Base-by-base conservation (phyloP, 352 stramenopile species). In the Pythium insidiosum region DNA sequence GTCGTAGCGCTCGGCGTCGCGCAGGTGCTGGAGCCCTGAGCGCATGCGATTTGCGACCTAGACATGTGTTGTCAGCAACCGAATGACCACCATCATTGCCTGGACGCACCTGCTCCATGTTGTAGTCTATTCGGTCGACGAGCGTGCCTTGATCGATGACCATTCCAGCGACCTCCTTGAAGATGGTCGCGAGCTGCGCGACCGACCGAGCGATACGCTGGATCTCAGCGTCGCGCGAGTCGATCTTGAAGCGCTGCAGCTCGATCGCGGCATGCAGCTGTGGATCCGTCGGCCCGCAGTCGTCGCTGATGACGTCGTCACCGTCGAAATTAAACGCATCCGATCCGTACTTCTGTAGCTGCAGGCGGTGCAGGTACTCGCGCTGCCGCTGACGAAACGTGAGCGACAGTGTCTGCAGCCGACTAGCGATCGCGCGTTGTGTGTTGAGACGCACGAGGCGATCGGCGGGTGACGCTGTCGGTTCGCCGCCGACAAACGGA, bases 101-200 rank as follows among this genome's bases (percentile, higher is more conserved):
- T 15, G 28, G 2, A 12, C 37, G 6, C 55, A 88, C 77, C 69
- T 88, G 72, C 24, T 87, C 73, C 73, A 91, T 89, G 62, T 91
- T 91, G 66, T 87, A 91, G 59, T 91, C 79, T 45, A 91, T 91
- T 5, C 79, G 68, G 47, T 91, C 79, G n/a, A 91, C 59, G 21
- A 91, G 57, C 18, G 76, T 86, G 20, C 79, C 79, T 48, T 91
- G 79, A 36, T 88, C 74, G 33, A 91, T 89, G 23, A 89, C 79
- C 68, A 91, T 85, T 31, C 79, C 73, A 0, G 79, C 73, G 12
- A 91, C 68, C 47, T 88, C 76, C 36, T 87, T 85, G 50, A 91
- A 91, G 26, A 91, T 69, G 4, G 64, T 76, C 13, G 79, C 72
- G 4, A 91, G 66, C 16, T 66, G 60, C 1, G 64, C 56, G 4